Base-by-base conservation (phyloP, 176 grass and related monocot genomes). In the Eremochloa ophiuroides region DNA sequence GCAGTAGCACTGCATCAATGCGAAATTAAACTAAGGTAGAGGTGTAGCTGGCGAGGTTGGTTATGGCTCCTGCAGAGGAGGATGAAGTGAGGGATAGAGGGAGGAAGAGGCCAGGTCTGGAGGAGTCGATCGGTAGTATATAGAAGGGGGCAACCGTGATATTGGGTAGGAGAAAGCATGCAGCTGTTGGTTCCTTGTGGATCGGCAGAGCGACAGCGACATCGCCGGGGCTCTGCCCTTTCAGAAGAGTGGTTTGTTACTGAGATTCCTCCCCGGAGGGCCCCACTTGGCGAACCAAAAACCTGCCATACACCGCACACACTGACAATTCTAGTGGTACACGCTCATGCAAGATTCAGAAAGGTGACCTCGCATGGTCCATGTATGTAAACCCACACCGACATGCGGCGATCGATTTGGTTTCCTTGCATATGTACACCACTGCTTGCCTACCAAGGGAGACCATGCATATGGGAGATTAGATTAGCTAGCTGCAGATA, bases 161-260 rank as follows among this genome's bases (percentile, higher is more conserved):
- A 47, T 79, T 41, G 80, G 68, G 81, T 85, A 78, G 73, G 79
- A 81, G 77, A 87, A 87, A 81, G 87, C 71, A 81, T n/a, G n/a
- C n/a, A n/a, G 87, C 65, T 68, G 81, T 70, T 87, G 81, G 64
- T 82, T 84, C 71, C 71, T 66, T 81, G 58, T 55, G 83, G 71
- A 77, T 80, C 48, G 71, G 63, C 10, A 86, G 80, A 66, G 69
- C 20, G 83, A 89, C 51, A 77, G 43, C 22, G 65, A 85, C 83
- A 10, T 73, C 51, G 69, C 71, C 79, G 39, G 41, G 26, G 31
- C 58, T 44, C 22, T n/a, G 53, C n/a, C 11, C 56, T 58, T 64
- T 83, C 80, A 65, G 72, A 80, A 72, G 78, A 62, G 78, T 29
- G 29, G 92, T 83, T 91, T 94, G 92, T 94, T 94, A 78, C 83